phyloP scores from a whole-genome alignment of 768 basidiomycete species.

The Phlebiopsis gigantea region DNA sequence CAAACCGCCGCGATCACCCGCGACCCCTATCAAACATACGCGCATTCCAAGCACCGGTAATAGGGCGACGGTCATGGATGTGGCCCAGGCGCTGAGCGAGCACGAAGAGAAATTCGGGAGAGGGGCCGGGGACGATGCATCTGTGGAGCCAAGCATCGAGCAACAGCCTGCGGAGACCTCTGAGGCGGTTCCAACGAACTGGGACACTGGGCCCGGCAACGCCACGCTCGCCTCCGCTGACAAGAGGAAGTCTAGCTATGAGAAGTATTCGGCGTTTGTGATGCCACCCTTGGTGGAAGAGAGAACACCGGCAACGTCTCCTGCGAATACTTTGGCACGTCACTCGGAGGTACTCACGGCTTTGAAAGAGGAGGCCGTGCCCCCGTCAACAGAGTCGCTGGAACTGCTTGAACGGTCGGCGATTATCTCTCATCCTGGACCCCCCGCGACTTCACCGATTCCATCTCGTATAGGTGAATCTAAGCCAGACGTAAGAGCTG shows the following conservation, averaged over 20 bases:
- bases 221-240: constrained; percentile 32
- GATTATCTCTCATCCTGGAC: not conserved
- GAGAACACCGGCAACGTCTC: constrained; percentile 50
- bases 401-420: not conserved
- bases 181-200: constrained; percentile 7
- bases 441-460: not conserved
- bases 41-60: constrained; percentile 67
- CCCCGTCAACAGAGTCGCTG: not conserved
- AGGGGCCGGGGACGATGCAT: not conserved
- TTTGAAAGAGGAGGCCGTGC: not conserved
- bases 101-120: not conserved
- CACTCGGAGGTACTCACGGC: not conserved
- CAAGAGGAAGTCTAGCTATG: constrained; percentile 61
- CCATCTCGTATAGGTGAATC: not conserved
- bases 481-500: not conserved
- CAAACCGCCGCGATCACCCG: constrained; percentile 19
- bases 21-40: constrained; percentile 34
- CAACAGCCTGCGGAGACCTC: not conserved
- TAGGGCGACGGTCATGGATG: constrained; percentile 73
- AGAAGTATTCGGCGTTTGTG: constrained; percentile 56
- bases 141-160: not conserved
- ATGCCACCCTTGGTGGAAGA: constrained; percentile 69
- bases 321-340: constrained; percentile 47
- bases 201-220: constrained; percentile 14
- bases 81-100: constrained; percentile 51